Percentiles rank a stretch among this genome's conserved stretches.
These are phyloP conservation scores for Bisporella sp. DNA, from an alignment of 2,329 filamentous ascomycete species.

Conservation along the genomic window DNA sequence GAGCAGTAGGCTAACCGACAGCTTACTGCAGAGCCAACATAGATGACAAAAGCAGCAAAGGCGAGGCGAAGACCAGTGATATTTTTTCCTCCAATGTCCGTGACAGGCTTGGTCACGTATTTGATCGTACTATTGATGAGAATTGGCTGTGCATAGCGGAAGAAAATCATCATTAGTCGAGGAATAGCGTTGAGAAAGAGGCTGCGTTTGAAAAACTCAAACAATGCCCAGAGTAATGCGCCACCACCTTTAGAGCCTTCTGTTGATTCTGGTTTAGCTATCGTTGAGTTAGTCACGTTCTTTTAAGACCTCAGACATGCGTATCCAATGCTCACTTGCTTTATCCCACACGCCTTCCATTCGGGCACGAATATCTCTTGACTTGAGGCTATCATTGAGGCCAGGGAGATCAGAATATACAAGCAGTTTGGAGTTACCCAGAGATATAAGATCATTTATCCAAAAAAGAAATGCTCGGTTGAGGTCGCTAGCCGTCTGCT, in stretches of 20 bases:
- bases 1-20: not conserved
- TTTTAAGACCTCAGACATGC: not conserved
- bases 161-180: not conserved
- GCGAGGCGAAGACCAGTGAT: not conserved
- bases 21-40: not conserved
- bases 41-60: not conserved
- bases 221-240: not conserved
- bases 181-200: constrained; percentile 1
- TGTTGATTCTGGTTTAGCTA: not conserved
- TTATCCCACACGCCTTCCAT: not conserved
- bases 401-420: not conserved
- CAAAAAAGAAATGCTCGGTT: not conserved
- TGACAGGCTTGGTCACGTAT: not conserved
- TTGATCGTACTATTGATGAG: not conserved
- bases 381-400: not conserved
- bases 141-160: not conserved
- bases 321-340: not conserved
- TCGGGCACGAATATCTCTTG: not conserved
- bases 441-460: not conserved
- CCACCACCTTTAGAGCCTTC: not conserved
- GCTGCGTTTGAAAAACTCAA: not conserved
- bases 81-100: not conserved
- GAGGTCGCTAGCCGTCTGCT: not conserved
- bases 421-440: not conserved
- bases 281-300: not conserved